Evolutionary conservation across 371 early-diverging fungal genomes (phyloP), one percentile per base, ranked within the genome.

Genomic region (Basidiobolus meristosporus): DNA sequence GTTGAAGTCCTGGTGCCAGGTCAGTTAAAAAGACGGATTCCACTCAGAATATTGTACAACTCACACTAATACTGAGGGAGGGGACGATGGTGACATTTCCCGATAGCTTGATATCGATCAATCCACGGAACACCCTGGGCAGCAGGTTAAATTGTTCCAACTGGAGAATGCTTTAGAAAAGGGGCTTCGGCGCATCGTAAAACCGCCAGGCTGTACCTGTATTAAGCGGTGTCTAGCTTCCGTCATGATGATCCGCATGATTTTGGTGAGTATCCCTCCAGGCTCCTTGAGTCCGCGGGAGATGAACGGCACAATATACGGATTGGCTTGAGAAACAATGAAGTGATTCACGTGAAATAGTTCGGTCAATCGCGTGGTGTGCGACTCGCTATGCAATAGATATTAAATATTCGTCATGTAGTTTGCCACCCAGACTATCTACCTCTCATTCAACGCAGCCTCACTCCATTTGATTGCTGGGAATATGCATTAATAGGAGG

Each of bases 261-360:
- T 33, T 54, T 68, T 51, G 57, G 46, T 46, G 41, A 63, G 21
- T 11, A 59, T 37, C 0, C 69, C 56, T 38, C 53, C 51, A 26
- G 61, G 62, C n/a, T 62, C 46, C 28, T 60, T 60, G 38, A 67
- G 56, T n/a, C 62, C 63, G 10, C 61, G 63, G 2, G 64, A 47
- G 45, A 71, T 60, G 36, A 76, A 76, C 0, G 77, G 77, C 30
- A 72, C 68, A 33, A 70, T 64, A 47, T 65, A 68, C 0, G 70
- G 60, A 41, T 65, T 72, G 4, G 77, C 77, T 47, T 78, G 75
- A 0, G 77, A 76, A 1, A 82, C 75, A 39, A 82, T 77, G 46
- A 76, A 73, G 47, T 78, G 75, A 36, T 79, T 82, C 14, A 77
- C 79, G 38, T 79, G 77, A 38, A 78, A 79, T 2, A 82, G 54